Conservation (phyloP, 805 yeast species). For the Hanseniaspora guilliermondii region DNA sequence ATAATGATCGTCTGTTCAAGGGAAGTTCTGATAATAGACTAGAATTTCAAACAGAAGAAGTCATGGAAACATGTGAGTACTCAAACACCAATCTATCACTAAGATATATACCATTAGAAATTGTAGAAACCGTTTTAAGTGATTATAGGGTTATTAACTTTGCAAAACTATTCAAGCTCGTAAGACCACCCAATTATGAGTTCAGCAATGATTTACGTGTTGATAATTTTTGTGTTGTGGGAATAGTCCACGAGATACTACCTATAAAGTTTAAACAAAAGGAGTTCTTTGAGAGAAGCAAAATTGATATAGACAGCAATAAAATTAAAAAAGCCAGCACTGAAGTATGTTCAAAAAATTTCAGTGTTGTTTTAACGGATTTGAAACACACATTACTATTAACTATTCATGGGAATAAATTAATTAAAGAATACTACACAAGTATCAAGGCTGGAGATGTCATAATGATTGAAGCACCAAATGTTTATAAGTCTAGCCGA, state of each 20-base stretch:
- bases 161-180: constrained; percentile 48
- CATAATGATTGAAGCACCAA: constrained; percentile 7
- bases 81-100: constrained; percentile 35
- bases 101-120: constrained; percentile 34
- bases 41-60: constrained; percentile 24
- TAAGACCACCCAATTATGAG: constrained; percentile 52
- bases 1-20: constrained; percentile 11
- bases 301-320: background rate
- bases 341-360: background rate
- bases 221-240: constrained; percentile 1
- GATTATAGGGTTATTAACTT: constrained; percentile 47
- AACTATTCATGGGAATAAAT: constrained; percentile 5
- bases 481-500: background rate
- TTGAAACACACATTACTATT: background rate
- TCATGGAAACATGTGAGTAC: constrained; percentile 35
- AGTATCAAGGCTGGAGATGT: constrained; percentile 7
- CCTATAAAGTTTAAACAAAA: constrained; percentile 6
- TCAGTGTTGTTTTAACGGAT: constrained; percentile 2
- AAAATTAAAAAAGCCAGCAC: background rate
- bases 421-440: constrained; percentile 3
- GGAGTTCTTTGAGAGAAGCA: background rate
- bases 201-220: constrained; percentile 36
- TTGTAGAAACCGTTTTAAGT: constrained; percentile 30
- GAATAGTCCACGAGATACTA: constrained; percentile 5
- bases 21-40: constrained; percentile 15